Percentiles rank a stretch among this genome's conserved stretches.
These are phyloP conservation scores for Rhizoclosmatium sp. DNA, from an alignment of 192 early-diverging fungal genomes.

Conservation along the genomic window DNA sequence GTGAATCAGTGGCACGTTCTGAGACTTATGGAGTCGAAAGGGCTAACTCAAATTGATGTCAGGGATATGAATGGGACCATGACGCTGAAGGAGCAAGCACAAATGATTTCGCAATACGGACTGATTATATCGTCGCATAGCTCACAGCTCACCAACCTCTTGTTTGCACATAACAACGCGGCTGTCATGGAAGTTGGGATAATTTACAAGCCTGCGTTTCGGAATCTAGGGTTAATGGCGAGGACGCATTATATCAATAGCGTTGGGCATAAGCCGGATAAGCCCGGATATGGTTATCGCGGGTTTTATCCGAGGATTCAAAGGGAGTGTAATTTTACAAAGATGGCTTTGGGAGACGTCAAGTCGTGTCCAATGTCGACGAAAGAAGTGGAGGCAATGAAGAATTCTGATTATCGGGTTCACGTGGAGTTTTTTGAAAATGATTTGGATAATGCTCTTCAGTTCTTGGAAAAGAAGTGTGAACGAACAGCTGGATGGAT, in stretches of 20 bases:
- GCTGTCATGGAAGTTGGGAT: conserved; percentile 23
- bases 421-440: conserved; percentile 17
- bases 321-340: conserved; percentile 26
- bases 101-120: conserved; percentile 15
- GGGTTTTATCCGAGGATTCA: conserved; percentile 18
- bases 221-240: conserved; percentile 17
- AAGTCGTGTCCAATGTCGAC: conserved; percentile 8
- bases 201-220: conserved; percentile 26
- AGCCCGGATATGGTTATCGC: conserved; percentile 9
- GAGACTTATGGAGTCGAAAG: conserved; percentile 14
- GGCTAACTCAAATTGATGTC: conserved; percentile 17
- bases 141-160: conserved; percentile 16
- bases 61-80: conserved; percentile 8
- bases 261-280: conserved; percentile 26
- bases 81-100: conserved; percentile 6
- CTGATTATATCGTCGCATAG: conserved; percentile 21
- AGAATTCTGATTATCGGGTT: conserved; percentile 30
- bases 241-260: conserved; percentile 18
- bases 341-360: conserved; percentile 18
- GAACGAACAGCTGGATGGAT: conserved; percentile 3
- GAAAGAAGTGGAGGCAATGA: conserved; percentile 30
- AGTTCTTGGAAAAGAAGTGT: conserved; percentile 19
- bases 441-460: conserved; percentile 2
- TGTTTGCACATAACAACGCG: conserved; percentile 29
- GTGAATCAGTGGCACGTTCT: conserved; percentile 25